These are phyloP conservation scores for Colletotrichum lentis DNA, from an alignment of 2,329 filamentous ascomycete genomes.

Conservation along the genomic window DNA sequence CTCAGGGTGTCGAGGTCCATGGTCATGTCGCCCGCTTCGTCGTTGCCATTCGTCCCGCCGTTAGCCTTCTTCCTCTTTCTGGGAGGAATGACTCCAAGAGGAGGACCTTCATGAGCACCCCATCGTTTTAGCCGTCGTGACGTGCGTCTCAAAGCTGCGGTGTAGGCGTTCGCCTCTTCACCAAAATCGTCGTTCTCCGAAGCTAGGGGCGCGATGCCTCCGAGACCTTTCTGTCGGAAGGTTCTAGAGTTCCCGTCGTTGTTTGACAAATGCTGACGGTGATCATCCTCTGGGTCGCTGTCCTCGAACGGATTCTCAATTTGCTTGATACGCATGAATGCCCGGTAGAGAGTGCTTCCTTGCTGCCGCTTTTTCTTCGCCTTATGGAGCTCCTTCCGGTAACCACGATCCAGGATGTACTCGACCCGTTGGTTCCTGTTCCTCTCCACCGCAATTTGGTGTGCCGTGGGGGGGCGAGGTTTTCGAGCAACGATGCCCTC, in stretches of 20 bases:
- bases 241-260: slow-evolving; percentile 45
- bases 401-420: slow-evolving; percentile 78
- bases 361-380: slow-evolving; percentile 68
- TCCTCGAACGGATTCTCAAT: slow-evolving; percentile 66
- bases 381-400: slow-evolving; percentile 71
- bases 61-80: slow-evolving; percentile 52
- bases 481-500: slow-evolving; percentile 68
- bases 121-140: slow-evolving; percentile 74
- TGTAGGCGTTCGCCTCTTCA: slow-evolving; percentile 74
- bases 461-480: slow-evolving; percentile 78
- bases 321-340: slow-evolving; percentile 69
- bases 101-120: slow-evolving; percentile 60
- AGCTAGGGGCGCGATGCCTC: slow-evolving; percentile 69
- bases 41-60: slow-evolving; percentile 28
- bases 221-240: slow-evolving; percentile 66
- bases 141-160: slow-evolving; percentile 70
- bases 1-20: slow-evolving; percentile 46
- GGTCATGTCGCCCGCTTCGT: slow-evolving; percentile 40
- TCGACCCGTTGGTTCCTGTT: slow-evolving; percentile 83
- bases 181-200: slow-evolving; percentile 77
- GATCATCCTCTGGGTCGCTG: slow-evolving; percentile 66
- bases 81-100: slow-evolving; percentile 57
- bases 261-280: slow-evolving; percentile 45
- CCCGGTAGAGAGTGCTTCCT: slow-evolving; percentile 73
- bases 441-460: slow-evolving; percentile 81